Evolutionary conservation across 2,329 filamentous ascomycete genomes (phyloP), one percentile per base, ranked within the genome.

Genomic region (Amphichorda felina): DNA sequence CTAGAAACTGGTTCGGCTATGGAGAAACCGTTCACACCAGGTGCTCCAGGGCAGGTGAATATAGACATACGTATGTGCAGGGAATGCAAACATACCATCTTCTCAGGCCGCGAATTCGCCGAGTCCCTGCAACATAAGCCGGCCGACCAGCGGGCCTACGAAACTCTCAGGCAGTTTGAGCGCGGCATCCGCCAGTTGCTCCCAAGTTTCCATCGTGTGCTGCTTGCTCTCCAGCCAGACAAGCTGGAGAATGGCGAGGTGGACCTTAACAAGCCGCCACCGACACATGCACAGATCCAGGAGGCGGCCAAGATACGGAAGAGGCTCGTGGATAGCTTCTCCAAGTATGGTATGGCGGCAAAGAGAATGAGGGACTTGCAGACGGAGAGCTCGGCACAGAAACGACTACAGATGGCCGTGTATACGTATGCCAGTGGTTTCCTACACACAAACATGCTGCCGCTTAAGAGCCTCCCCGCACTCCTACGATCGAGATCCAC

Each of bases 251-350:
- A 47, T 21, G 54, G 54, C 5, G 57, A 60, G 31, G 49, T 55
- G 4, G 58, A 63, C 15, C 42, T 56, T 2, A 48, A 50, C 17
- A 60, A 55, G 17, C 59, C 66, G 2, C 62, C 68, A 0, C 66
- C 71, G 0, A 70, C 63, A 2, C 69, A 68, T 7, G 66, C 75
- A 5, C 84, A 94, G 51, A 77, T 94, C 30, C 72, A 83, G 36
- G 87, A 94, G 46, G 88, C 88, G 0, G 79, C 81, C 30, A 93
- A 91, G 57, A 82, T 93, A 9, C 80, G 88, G n/a, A 93, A 86
- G 54, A 73, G 87, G 16, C 68, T 95, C 1, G 88, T 86, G 39
- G 88, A 94, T 48, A 82, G 85, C 8, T 94, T 95, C 49, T 72
- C 78, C 9, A 88, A 94, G 48, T 94, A 94, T 53, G 84, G 93